Evolutionary conservation across 108 stramenopile species (phyloP), one percentile per base, ranked within the genome.

Genomic region (Epithemia pelagica): DNA sequence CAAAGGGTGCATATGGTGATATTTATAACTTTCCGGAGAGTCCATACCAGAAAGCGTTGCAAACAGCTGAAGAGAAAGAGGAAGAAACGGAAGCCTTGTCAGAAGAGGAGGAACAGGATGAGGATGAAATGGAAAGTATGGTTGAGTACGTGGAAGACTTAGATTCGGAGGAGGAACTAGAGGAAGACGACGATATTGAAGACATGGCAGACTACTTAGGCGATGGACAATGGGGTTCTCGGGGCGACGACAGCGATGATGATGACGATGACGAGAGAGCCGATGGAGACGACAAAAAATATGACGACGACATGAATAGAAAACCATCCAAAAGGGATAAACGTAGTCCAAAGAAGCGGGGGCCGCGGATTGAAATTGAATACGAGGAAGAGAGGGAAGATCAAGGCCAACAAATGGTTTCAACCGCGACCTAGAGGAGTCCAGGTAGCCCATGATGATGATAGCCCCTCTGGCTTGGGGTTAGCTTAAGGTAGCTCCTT

Each of bases 1-100:
- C 95, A 61, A 87, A 84, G 69, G 96, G 95, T 33, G 94, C 94
- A 0, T 96, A 99, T 80, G 96, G 96, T 32, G 98, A 97, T 70
- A 95, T 98, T 32, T 97, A 98, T 78, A 97, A 97, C 78, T 98
- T 96, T 81, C 95, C 96, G 27, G 88, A 96, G 76, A 76, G 74
- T 52, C 57, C 82, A 21, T 97, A 89, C 66, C 81, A 90, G 37
- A 91, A 87, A 70, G 95, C 90, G 1, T 65, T 95, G 52, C 82
- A 94, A 68, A 66, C 83, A 69, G 69, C 63, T 24, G 81, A 80
- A 61, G 82, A 77, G 28, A 74, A 91, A 59, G 90, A 83, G 51
- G 75, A 76, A 53, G 89, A 95, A 52, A 70, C 71, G 46, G 96
- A 95, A 59, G 77, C 81, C 20, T 76, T 74, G 32, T 52, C 58